Conservation (phyloP, 2,329 filamentous ascomycete species). For the Cytospora mali region DNA sequence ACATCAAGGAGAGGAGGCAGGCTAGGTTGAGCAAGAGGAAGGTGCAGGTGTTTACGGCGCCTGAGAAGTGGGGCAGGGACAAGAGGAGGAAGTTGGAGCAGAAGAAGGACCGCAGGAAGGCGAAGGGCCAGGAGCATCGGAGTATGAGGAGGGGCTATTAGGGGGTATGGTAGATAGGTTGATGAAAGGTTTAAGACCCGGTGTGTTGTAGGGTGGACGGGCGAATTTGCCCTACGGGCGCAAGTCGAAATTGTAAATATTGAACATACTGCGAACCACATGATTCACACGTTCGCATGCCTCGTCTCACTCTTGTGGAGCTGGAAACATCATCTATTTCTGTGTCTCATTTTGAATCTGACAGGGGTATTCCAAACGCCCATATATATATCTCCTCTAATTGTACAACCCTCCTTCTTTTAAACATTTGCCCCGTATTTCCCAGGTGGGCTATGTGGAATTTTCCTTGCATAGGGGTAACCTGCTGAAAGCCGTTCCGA, state of each 20-base stretch:
- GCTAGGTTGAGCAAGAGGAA: slow-evolving; percentile 81
- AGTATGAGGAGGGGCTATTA: slow-evolving; percentile 72
- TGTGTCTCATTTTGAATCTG: background rate
- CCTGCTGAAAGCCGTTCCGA: background rate
- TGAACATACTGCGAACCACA: background rate
- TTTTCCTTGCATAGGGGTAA: background rate
- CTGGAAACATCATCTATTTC: background rate
- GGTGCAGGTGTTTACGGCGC: slow-evolving; percentile 81
- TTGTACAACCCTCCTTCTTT: background rate
- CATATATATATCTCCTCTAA: background rate
- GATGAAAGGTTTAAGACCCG: background rate
- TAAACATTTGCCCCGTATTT: background rate
- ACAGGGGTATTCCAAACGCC: slow-evolving; percentile 22
- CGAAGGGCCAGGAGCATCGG: slow-evolving; percentile 73
- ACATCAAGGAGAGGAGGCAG: slow-evolving; percentile 71
- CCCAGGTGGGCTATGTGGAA: background rate
- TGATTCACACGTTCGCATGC: background rate
- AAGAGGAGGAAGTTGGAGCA: slow-evolving; percentile 84
- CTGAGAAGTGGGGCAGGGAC: slow-evolving; percentile 74
- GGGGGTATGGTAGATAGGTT: slow-evolving; percentile 7
- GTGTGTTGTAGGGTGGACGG: background rate
- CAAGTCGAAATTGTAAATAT: background rate
- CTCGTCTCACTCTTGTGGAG: background rate
- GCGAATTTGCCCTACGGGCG: background rate
- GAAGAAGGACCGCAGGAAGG: slow-evolving; percentile 82